Evolutionary conservation across 179 eudicot genomes (phyloP).

Genomic region (Beta lomatogona): DNA sequence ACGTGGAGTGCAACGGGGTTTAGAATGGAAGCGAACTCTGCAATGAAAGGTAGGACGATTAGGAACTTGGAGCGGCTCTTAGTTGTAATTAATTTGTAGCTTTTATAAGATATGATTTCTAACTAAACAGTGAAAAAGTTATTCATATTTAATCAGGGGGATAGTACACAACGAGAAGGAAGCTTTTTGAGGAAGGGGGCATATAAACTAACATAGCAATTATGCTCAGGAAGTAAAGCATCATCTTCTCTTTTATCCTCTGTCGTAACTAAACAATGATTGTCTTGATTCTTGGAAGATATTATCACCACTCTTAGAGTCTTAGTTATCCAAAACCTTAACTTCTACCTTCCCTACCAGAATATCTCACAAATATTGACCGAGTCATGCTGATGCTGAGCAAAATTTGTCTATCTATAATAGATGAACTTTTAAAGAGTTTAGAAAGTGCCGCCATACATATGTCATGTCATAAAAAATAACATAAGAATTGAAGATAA

Average conservation of each 20-base stretch:
- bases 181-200: not conserved
- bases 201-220: not conserved
- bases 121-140: not conserved
- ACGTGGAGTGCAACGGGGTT: slow-evolving; percentile 79
- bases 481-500: too few relatives aligned
- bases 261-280: not conserved
- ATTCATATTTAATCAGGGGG: not conserved
- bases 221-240: not conserved
- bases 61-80: not conserved
- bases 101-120: not conserved
- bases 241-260: not conserved
- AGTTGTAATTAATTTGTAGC: not conserved
- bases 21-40: slow-evolving; percentile 66
- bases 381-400: too few relatives aligned
- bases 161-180: not conserved
- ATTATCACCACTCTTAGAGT: not conserved
- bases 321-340: not conserved
- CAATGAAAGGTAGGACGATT: slow-evolving; percentile 17
- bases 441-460: too few relatives aligned
- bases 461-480: too few relatives aligned
- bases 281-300: not conserved
- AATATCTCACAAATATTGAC: not conserved
- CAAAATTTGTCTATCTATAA: too few relatives aligned
- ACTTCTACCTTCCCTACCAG: not conserved
- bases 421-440: too few relatives aligned